These are phyloP conservation scores for Colletotrichum spinosum DNA, from an alignment of 2,329 filamentous ascomycete genomes.

Conservation along the genomic window DNA sequence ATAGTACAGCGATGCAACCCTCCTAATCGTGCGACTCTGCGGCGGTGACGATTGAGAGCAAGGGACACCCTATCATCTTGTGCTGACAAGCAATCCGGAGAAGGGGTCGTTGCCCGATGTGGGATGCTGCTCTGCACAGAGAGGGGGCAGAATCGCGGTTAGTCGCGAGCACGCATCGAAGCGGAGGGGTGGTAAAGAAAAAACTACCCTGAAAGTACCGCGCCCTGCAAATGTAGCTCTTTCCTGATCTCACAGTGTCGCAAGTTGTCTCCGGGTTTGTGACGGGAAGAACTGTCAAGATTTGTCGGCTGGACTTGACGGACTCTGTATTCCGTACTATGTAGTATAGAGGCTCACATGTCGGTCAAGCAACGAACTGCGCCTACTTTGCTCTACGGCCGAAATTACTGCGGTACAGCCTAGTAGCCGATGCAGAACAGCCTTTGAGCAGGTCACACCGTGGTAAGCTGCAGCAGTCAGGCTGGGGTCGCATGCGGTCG, in stretches of 20 bases:
- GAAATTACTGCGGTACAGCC: background rate
- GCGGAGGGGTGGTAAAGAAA: background rate
- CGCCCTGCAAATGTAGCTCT: no score
- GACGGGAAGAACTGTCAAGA: no score
- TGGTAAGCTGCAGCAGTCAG: background rate
- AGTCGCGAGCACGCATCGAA: background rate
- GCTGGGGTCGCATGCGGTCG: background rate
- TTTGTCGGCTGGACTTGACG: no score
- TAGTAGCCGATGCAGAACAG: background rate
- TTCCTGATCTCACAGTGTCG: no score
- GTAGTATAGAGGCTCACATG: no score
- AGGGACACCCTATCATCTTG: background rate
- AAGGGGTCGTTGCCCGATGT: slow-evolving; percentile 10
- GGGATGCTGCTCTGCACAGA: background rate
- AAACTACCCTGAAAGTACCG: slow-evolving; percentile 3
- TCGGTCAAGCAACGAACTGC: no score
- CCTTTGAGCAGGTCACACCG: background rate
- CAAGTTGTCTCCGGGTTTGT: no score
- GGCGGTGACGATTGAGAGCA: slow-evolving; percentile 13
- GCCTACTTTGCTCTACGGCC: background rate
- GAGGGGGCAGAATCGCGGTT: background rate
- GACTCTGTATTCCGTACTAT: no score
- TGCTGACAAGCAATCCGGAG: slow-evolving; percentile 13
- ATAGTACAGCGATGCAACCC: slow-evolving; percentile 7
- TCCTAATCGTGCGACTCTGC: slow-evolving; percentile 10